Evolutionary conservation across 805 yeast species (phyloP).

Genomic region (Candida sanyiensis): DNA sequence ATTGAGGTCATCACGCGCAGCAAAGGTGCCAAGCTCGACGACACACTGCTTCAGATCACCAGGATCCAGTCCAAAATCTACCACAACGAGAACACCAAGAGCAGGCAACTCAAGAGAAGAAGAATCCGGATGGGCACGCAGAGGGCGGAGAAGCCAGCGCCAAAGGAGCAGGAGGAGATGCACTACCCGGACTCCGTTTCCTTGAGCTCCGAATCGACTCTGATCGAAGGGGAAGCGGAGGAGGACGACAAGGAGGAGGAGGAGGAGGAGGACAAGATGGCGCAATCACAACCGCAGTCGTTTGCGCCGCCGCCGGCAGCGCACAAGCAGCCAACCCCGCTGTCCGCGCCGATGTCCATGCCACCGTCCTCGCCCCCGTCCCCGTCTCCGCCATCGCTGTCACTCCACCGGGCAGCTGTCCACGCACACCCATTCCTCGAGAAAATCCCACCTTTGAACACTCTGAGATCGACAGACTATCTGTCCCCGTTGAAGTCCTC

Average conservation of each 20-base stretch:
- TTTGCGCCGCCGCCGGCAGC: no score
- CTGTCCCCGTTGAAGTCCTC: conserved; percentile 15
- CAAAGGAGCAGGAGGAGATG: not conserved
- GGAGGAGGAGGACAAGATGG: not conserved
- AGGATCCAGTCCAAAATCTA: conserved; percentile 24
- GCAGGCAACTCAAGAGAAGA: conserved; percentile 16
- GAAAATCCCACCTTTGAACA: conserved; percentile 12
- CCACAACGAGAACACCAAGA: conserved; percentile 21
- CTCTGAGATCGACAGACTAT: conserved; percentile 8
- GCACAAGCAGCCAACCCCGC: no score
- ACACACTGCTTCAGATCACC: conserved; percentile 20
- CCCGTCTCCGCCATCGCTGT: not conserved
- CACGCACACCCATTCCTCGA: conserved; percentile 14
- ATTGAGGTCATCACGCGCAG: conserved; percentile 18
- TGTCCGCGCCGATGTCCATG: not conserved
- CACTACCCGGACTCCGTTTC: conserved; percentile 12
- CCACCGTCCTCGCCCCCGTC: not conserved
- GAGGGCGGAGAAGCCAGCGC: conserved; percentile 1
- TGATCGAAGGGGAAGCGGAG: conserved; percentile 14
- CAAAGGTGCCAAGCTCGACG: conserved; percentile 12
- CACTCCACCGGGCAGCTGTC: conserved; percentile 1
- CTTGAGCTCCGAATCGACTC: conserved; percentile 18
- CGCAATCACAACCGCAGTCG: not conserved
- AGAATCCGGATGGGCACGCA: conserved; percentile 20
- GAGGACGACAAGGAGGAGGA: not conserved